Evolutionary conservation across 2,329 filamentous ascomycete genomes (phyloP), one percentile per base, ranked within the genome.

Genomic region (Penicillium glabrum): DNA sequence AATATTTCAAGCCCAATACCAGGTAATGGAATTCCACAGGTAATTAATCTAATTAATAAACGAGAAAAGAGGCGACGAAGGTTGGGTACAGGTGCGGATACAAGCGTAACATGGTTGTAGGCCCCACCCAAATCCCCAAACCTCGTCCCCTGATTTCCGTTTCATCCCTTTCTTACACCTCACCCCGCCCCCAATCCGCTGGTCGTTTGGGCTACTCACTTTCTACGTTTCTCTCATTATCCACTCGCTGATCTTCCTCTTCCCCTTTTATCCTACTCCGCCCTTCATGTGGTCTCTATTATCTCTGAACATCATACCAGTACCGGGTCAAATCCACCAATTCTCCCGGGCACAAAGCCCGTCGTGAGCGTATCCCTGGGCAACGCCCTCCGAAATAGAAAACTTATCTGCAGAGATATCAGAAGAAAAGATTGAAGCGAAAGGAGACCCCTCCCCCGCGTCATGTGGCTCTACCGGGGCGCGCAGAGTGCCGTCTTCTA

Each of bases 401-500:
- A 9, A 26, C n/a, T 21, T 8, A 44, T 27, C 26, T 23, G 45
- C 24, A 47, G 27, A 11, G 11, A 53, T 53, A 14, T 24, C 26
- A 51, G 13, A 35, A 33, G 39, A 51, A 50, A 58, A 50, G 10
- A 24, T 31, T 51, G n/a, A 51, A 44, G 49, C n/a, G 46, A 47
- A 47, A 53, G 23, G 52, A 47, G 21, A 47, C 39, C 33, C 52
- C 47, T 53, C 56, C 57, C 54, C 56, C 61, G 23, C 66, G 47
- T 54, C 60, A 77, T 77, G 75, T 81, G 79, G 79, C 75, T 81
- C 64, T 79, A 72, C 64, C 71, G 78, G 56, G 79, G 79, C 54
- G 75, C 72, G 49, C 79, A 81, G 67, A 81, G 79, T 26, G 79
- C 79, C 33, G 72, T 80, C 57, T 81, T 80, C 67, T 81, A 80